Conservation (phyloP, 2,329 filamentous ascomycete genomes). For the Colletotrichum noveboracense region DNA sequence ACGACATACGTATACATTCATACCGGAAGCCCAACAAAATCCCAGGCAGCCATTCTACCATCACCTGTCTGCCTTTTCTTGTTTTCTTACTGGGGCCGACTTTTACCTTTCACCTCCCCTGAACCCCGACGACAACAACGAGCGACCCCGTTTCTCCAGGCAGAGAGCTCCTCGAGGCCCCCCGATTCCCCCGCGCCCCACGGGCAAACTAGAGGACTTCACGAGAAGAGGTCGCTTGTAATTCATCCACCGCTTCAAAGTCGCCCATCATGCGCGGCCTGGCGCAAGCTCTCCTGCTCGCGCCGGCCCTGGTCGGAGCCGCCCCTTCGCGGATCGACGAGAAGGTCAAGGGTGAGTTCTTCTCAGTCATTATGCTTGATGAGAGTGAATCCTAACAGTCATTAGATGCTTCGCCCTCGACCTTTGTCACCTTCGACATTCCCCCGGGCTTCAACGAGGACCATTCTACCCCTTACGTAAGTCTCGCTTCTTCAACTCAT, state of each 20-base stretch:
- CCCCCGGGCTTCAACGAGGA: constrained; percentile 11
- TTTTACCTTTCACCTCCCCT: not conserved
- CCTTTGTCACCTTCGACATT: constrained; percentile 22
- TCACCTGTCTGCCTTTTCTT: not conserved
- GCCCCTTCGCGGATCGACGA: constrained; percentile 17
- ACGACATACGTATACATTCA: not conserved
- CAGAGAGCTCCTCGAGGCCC: not conserved
- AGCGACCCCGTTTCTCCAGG: not conserved
- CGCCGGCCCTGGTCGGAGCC: constrained; percentile 37
- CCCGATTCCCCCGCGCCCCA: not conserved
- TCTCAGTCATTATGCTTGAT: not conserved
- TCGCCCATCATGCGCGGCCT: constrained; percentile 14
- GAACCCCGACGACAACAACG: not conserved
- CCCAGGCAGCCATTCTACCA: not conserved
- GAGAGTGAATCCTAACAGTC: not conserved
- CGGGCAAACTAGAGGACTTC: not conserved
- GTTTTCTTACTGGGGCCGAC: not conserved
- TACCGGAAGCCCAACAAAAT: not conserved
- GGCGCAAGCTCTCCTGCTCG: constrained; percentile 34
- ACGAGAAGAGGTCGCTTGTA: not conserved
- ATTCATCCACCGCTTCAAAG: not conserved
- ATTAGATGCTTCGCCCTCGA: constrained; percentile 3
- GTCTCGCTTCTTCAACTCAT: not conserved
- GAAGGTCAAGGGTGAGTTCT: not conserved
- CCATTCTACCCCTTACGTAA: constrained; percentile 5